Evolutionary conservation across 306 rosid genomes (phyloP), one percentile per base, ranked within the genome.

Genomic region (Morella rubra): DNA sequence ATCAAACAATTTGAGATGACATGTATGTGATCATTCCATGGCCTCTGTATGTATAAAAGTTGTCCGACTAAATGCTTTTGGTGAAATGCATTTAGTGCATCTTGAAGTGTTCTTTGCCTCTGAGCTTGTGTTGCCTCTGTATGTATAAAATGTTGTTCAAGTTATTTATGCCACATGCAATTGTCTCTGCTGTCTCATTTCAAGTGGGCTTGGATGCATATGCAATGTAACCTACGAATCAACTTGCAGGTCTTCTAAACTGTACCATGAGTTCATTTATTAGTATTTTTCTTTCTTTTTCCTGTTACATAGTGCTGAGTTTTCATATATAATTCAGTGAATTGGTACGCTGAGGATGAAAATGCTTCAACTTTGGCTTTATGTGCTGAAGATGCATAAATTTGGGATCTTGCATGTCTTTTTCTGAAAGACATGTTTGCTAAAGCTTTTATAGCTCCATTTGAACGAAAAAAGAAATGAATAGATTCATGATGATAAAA

Each of bases 131-230:
- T 18, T 41, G 27, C 15, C 22, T 8, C 8, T 42, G 24, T 42
- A 65, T 44, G 13, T 65, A 11, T 42, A 65, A 64, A 65, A 18
- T n/a, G 18, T 5, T 14, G 15, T 62, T 7, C 14, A 32, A 64
- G 12, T 64, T 40, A 41, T 42, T 16, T 3, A 65, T 16, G 50
- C 49, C 71, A 44, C 13, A 65, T 74, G 53, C 44, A 74, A 59
- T 81, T 73, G 10, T 27, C 16, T 77, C 61, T 64, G 56, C 59
- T 71, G 65, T 45, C 44, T 74, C 42, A 46, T 85, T 69, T 83
- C 89, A 95, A 97, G 86, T 81, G 89, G 56, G 69, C 90, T 84
- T 82, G 99, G 96, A 77, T 95, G 97, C 81, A 85, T 95, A 88
- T 95, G 99, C 88, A 90, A 88, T 77, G 89, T 90, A 64, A 85